Evolutionary conservation across 1,139 yeast genomes (phyloP), one percentile per base, ranked within the genome.

Genomic region (Lodderomyces beijingensis): DNA sequence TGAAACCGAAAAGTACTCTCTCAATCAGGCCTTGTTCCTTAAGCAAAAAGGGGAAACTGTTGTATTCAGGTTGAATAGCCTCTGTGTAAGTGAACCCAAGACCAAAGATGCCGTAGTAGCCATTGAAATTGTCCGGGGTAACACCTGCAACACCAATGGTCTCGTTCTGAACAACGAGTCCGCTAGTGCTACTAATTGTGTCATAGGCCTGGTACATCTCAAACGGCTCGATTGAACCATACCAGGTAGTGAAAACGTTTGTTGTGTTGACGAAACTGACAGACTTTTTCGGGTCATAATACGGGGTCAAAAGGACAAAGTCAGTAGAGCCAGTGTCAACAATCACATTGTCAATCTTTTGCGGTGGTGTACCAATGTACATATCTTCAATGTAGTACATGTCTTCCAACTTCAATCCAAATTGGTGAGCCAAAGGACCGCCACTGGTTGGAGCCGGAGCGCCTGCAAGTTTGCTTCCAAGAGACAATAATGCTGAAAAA

Each of bases 311-410:
- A 7, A 53, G 28, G 4, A 48, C 42, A 23, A 52, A 41, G 30
- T 51, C 56, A 4, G 56, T 38, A 10, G 55, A 51, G 3, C 57
- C 57, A 14, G 56, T 50, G 28, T 52, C 58, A 3, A 53, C 31
- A 3, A 44, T 36, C 13, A 47, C 37, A n/a, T 38, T 29, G 3
- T 35, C 12, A 10, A 51, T 26, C 6, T 19, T 8, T 31, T 50
- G 55, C 1, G 35, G 34, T 1, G 52, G 50, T 3, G 46, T 41
- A 1, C 56, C 56, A 13, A 50, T 20, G 16, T 27, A 14, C 7
- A 50, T 21, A n/a, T 39, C 43, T n/a, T 43, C 31, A 21, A 48
- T 30, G 18, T 30, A 37, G 30, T 43, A 49, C 37, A 45, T 28
- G n/a, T 31, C 30, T 14, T 35, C 33, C 14, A 8, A 12, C 5